Evolutionary conservation across 352 stramenopile species (phyloP).

Genomic region (Pythium brachiatum): DNA sequence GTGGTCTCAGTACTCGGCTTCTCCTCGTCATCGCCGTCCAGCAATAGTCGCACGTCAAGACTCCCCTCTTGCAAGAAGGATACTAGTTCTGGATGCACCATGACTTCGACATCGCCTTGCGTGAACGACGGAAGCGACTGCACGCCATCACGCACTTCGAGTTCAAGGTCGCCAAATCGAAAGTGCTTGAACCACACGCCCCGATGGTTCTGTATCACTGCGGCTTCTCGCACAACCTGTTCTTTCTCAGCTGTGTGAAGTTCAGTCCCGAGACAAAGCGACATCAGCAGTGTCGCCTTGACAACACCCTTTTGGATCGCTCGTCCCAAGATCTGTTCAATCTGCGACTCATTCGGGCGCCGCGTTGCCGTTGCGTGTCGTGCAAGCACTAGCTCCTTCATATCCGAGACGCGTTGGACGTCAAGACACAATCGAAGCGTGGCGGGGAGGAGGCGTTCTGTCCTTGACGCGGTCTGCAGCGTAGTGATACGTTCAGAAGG

Average conservation of each 20-base stretch:
- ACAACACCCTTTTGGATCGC: not conserved
- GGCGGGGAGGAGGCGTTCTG: constrained; percentile 19
- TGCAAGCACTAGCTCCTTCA: constrained; percentile 16
- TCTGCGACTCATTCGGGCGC: not conserved
- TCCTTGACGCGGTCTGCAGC: constrained; percentile 16
- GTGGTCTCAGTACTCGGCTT: not conserved
- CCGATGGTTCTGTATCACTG: not conserved
- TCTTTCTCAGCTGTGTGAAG: not conserved
- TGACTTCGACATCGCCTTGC: constrained; percentile 6
- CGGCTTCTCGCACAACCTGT: not conserved
- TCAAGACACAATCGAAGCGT: constrained; percentile 20
- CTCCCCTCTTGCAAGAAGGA: constrained; percentile 16
- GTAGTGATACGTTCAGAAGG: not conserved
- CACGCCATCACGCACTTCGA: constrained; percentile 14
- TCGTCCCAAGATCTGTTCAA: not conserved
- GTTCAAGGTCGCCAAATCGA: constrained; percentile 9
- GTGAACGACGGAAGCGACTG: constrained; percentile 24
- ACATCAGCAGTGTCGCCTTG: constrained; percentile 1
- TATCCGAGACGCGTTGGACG: constrained; percentile 19
- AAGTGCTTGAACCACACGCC: constrained; percentile 21
- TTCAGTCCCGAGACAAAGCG: constrained; percentile 16
- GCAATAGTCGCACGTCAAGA: constrained; percentile 12
- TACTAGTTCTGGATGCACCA: constrained; percentile 25
- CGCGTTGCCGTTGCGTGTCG: not conserved
- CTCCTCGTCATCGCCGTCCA: not conserved